Base-by-base conservation (phyloP, 768 basidiomycete genomes). In the Butyriboletus loyo region DNA sequence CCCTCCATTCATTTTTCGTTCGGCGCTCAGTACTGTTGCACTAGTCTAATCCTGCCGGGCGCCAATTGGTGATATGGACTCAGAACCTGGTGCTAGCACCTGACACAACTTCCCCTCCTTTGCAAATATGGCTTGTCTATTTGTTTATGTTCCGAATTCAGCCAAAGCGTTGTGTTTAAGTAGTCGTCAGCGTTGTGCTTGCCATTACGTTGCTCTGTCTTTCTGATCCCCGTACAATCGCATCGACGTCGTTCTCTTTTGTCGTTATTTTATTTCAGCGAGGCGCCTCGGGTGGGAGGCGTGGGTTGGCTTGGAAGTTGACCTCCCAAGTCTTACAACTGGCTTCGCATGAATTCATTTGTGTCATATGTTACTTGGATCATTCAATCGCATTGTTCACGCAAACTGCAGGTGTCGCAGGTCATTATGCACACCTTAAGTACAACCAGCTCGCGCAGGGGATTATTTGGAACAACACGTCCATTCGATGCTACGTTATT, bases 401-500 rank as follows among this genome's bases (percentile, higher is more conserved):
- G 35, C 30, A 24, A 35, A 35, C n/a, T n/a, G n/a, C n/a, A 11
- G 27, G 8, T 32, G 27, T 51, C 13, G 40, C 14, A 38, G 15
- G 30, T 15, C 39, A 21, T 44, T 50, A 35, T 21, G 48, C 31
- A 40, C 22, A 22, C n/a, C 19, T 34, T 25, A 10, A 22, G 24
- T 8, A 24, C 17, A 27, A 42, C n/a, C 14, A n/a, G 24, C 27
- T 32, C 39, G 24, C 15, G 38, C 49, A 21, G 22, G 9, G 19
- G 25, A 14, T 19, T 25, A 27, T 32, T 15, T 45, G 35, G 24
- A 43, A 50, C 30, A 14, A 42, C 21, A 15, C 4, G 30, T 47
- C 39, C 49, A 47, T 50, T 41, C 7, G 45, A 48, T 50, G 35
- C 37, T 35, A 47, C 54, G 21, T 48, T 73, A 93, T 75, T 92